phyloP scores from a whole-genome alignment of 1,139 yeast species.

The Sugiyamaella xylanicola region DNA sequence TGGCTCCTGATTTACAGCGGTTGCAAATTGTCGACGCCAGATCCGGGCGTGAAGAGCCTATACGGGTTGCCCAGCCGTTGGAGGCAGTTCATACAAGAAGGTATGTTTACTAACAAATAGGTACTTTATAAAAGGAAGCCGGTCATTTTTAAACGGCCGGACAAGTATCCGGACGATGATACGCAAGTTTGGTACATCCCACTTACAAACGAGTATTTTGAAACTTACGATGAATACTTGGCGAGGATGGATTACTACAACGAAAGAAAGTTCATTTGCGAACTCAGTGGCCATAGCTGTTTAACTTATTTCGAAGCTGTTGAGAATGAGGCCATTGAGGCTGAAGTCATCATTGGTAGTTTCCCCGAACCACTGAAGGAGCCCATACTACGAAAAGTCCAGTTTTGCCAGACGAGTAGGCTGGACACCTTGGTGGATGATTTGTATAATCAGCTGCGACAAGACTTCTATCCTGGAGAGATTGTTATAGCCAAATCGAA shows the following conservation, averaged over 20 bases:
- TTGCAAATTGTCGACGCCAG: not conserved
- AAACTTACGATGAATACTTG: slow-evolving; percentile 72
- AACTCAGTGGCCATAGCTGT: slow-evolving; percentile 91
- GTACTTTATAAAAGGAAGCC: slow-evolving; percentile 43
- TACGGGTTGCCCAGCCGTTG: too few relatives aligned
- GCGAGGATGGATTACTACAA: slow-evolving; percentile 44
- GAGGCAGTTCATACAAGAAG: not conserved
- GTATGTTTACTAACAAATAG: slow-evolving; percentile 22
- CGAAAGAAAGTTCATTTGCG: slow-evolving; percentile 81
- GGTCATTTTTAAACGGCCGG: slow-evolving; percentile 38
- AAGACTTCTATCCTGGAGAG: slow-evolving; percentile 92
- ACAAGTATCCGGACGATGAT: slow-evolving; percentile 31
- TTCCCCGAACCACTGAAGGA: slow-evolving; percentile 93
- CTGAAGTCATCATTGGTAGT: slow-evolving; percentile 64
- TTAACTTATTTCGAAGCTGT: slow-evolving; percentile 88
- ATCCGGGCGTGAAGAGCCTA: too few relatives aligned
- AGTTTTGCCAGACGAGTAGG: slow-evolving; percentile 80
- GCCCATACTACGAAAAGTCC: slow-evolving; percentile 82
- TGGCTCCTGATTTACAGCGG: too few relatives aligned
- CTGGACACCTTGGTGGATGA: slow-evolving; percentile 86
- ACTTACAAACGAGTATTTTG: slow-evolving; percentile 86
- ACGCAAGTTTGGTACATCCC: slow-evolving; percentile 67
- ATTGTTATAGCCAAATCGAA: slow-evolving; percentile 58
- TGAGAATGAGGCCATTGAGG: slow-evolving; percentile 56
- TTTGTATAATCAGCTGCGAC: slow-evolving; percentile 66